Evolutionary conservation across 2,329 filamentous ascomycete genomes (phyloP).

Genomic region (Xenosphaeropsis pyriputrescens): DNA sequence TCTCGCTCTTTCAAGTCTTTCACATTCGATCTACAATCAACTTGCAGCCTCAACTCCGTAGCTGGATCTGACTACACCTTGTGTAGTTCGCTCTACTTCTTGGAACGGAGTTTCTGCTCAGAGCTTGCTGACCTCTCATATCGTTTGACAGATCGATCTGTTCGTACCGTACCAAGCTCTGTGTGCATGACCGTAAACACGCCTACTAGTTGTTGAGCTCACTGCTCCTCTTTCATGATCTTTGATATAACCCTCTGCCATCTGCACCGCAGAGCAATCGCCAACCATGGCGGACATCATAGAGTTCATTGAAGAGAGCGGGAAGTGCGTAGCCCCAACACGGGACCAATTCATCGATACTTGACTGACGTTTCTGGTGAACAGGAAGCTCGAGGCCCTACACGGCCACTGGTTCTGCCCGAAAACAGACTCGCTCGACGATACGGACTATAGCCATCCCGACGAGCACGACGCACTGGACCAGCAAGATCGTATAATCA

Average conservation of each 20-base stretch:
- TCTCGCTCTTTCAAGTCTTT: too few species aligned
- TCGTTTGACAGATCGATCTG: too few species aligned
- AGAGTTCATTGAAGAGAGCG: conserved; percentile 1
- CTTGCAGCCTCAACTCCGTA: too few species aligned
- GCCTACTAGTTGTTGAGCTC: too few species aligned
- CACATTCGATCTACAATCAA: too few species aligned
- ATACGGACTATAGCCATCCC: conserved; percentile 45
- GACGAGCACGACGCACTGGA: conserved; percentile 28
- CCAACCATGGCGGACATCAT: conserved; percentile 1
- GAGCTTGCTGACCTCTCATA: too few species aligned
- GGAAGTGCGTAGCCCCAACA: neutral
- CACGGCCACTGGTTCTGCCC: conserved; percentile 55
- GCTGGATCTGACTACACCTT: neutral
- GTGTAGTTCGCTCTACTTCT: conserved; percentile 18
- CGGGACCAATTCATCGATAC: neutral
- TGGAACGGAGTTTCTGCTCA: conserved; percentile 15
- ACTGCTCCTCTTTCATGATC: too few species aligned
- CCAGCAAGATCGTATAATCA: conserved; percentile 5
- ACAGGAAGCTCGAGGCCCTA: conserved; percentile 16
- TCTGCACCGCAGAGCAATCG: too few species aligned
- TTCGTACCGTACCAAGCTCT: too few species aligned
- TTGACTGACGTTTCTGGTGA: neutral
- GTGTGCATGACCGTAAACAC: too few species aligned
- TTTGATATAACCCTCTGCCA: too few species aligned
- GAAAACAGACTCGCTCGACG: conserved; percentile 44